Base-by-base conservation (phyloP, 192 early-diverging fungal species). In the Umbelopsis sp. region DNA sequence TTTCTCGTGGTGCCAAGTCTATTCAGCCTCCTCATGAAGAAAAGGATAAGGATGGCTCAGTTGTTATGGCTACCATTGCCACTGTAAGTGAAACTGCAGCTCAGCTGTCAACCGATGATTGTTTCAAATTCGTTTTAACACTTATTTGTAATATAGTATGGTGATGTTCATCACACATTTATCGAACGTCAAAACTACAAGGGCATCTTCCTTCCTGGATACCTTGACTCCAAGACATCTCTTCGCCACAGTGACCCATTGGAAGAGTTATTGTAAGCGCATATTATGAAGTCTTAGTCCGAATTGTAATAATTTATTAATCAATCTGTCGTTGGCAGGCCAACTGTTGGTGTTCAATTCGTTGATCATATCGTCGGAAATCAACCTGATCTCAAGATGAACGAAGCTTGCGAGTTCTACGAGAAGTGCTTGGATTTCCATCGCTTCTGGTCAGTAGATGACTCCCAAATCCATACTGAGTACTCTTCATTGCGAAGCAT, bases 401-500 rank as follows among this genome's bases (percentile, higher is more conserved):
- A 88, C 33, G 74, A 86, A 69, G 88, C 92, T 67, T 92, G 90
- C 79, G 90, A 95, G 71, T 83, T 90, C 70, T 97, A 99, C 82
- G 95, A 97, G 83, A 82, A 89, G 65, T 82, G 88, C 67, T 88
- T 99, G n/a, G 94, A 92, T 68, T 99, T 97, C 89, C 96, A 96
- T 83, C 89, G 96, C 49, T 99, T 98, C 91, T 97, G 95, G 95
- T 95, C 93, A 48, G 94, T 99, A 49, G 97, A 99, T 80, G 97
- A 99, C 84, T 92, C 85, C 65, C 92, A 96, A 80, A 94, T 99
- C 50, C 90, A 93, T 85, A 95, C 96, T 48, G 92, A 99, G 74
- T 98, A 95, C 87, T 94, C 92, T 76, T 91, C 96, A 48, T 85
- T 97, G 66, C 88, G 94, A 15, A 96, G 94, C 27, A 94, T 97